Evolutionary conservation across 2,329 filamentous ascomycete species (phyloP).

Genomic region (Penicillium hesseltinei): DNA sequence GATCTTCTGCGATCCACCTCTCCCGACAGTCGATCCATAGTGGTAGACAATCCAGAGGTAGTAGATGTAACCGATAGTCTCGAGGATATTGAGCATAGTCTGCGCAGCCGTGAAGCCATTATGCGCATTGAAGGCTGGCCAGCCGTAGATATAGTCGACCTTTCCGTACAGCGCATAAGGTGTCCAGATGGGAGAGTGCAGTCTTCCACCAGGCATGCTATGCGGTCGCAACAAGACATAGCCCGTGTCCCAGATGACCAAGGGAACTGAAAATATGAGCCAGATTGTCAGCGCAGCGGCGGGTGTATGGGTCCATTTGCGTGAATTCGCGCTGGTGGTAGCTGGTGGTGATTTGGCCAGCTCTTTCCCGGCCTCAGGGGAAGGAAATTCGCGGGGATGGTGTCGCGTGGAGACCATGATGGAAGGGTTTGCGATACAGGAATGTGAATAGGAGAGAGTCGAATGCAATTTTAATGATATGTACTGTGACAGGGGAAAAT

Average conservation of each 20-base stretch:
- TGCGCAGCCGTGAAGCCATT: slow-evolving; percentile 80
- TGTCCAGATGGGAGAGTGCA: slow-evolving; percentile 70
- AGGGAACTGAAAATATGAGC: slow-evolving; percentile 70
- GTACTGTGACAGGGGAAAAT: neutral
- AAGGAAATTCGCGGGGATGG: slow-evolving; percentile 52
- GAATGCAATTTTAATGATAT: neutral
- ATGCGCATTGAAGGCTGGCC: slow-evolving; percentile 63
- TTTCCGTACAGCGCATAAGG: slow-evolving; percentile 79
- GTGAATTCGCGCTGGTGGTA: slow-evolving; percentile 20
- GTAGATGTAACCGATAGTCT: slow-evolving; percentile 63
- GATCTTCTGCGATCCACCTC: slow-evolving; percentile 26
- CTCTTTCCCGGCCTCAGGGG: slow-evolving; percentile 28
- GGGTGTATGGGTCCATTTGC: slow-evolving; percentile 58
- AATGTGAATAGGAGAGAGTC: neutral
- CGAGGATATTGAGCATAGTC: slow-evolving; percentile 64
- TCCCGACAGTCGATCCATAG: slow-evolving; percentile 38
- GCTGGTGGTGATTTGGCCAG: slow-evolving; percentile 28
- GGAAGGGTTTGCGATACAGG: neutral
- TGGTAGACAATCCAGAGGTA: slow-evolving; percentile 58
- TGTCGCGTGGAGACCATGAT: slow-evolving; percentile 56
- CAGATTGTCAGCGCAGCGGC: slow-evolving; percentile 63
- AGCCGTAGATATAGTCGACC: slow-evolving; percentile 80
- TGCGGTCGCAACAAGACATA: slow-evolving; percentile 79
- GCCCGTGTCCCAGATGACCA: slow-evolving; percentile 76
- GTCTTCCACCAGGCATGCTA: slow-evolving; percentile 73